Evolutionary conservation across 148 eudicot genomes (phyloP).

Genomic region (Fallopia convolvulus): DNA sequence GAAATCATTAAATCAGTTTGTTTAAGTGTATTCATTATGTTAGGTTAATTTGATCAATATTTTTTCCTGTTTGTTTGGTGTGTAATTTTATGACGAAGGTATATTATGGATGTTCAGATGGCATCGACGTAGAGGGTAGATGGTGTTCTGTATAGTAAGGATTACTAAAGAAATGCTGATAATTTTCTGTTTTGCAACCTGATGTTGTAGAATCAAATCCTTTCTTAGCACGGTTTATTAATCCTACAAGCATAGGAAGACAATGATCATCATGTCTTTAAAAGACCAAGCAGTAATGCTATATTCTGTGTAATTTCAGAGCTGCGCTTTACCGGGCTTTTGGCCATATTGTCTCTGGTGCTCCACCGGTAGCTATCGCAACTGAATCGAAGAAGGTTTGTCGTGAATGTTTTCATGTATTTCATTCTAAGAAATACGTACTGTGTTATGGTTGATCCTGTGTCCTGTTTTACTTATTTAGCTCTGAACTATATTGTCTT

Average conservation of each 20-base stretch:
- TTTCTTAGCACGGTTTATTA: background rate
- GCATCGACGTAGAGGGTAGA: background rate
- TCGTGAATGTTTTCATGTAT: slow-evolving; percentile 1
- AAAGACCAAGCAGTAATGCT: slow-evolving; percentile 2
- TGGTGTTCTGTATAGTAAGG: background rate
- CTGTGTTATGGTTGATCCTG: slow-evolving; percentile 2
- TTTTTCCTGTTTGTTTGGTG: background rate
- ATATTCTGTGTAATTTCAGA: slow-evolving; percentile 31
- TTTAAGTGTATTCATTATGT: background rate
- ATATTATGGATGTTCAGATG: background rate
- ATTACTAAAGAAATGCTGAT: background rate
- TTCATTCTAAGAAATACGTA: background rate
- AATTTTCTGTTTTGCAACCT: background rate
- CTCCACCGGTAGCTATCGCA: slow-evolving; percentile 64
- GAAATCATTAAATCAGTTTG: background rate
- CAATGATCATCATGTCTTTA: background rate
- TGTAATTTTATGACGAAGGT: background rate
- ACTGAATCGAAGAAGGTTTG: slow-evolving; percentile 77
- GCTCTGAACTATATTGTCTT: slow-evolving; percentile 13
- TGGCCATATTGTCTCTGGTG: slow-evolving; percentile 56
- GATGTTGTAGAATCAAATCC: background rate
- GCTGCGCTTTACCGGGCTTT: slow-evolving; percentile 65
- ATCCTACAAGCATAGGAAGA: background rate
- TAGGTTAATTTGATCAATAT: background rate
- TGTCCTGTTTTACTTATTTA: background rate